A percentile compares a stretch with the other conserved stretches of the same genome.
These are phyloP conservation scores for Diaporthe amygdali DNA, from an alignment of 2,329 filamentous ascomycete species.

Conservation along the genomic window DNA sequence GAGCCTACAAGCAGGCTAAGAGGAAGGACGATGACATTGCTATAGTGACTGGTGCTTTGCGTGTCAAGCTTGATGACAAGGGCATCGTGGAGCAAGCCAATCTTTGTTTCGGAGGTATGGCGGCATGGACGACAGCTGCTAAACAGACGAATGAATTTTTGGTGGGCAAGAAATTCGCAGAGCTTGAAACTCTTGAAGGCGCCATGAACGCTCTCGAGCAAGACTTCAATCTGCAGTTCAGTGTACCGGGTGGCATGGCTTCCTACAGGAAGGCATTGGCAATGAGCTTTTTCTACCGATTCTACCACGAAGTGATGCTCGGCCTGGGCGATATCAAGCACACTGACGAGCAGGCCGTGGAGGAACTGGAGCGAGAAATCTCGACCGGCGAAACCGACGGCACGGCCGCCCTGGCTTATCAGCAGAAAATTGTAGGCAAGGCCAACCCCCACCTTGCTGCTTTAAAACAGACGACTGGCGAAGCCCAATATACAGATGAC, in stretches of 20 bases:
- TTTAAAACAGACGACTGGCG: slow-evolving; percentile 89
- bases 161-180: slow-evolving; percentile 77
- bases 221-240: slow-evolving; percentile 88
- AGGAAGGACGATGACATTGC: slow-evolving; percentile 98
- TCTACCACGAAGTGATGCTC: slow-evolving; percentile 86
- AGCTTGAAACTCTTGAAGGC: slow-evolving; percentile 84
- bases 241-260: slow-evolving; percentile 96
- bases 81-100: slow-evolving; percentile 76
- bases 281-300: slow-evolving; percentile 94
- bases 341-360: slow-evolving; percentile 75
- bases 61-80: slow-evolving; percentile 72
- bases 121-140: slow-evolving; percentile 86
- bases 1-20: slow-evolving; percentile 95
- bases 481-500: slow-evolving; percentile 96
- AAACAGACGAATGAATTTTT: slow-evolving; percentile 78
- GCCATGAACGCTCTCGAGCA: slow-evolving; percentile 87
- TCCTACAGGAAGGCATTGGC: slow-evolving; percentile 92
- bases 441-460: slow-evolving; percentile 88
- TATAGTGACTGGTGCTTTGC: slow-evolving; percentile 88
- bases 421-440: slow-evolving; percentile 83
- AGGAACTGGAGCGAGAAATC: slow-evolving; percentile 84
- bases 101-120: slow-evolving; percentile 95
- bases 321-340: slow-evolving; percentile 54
- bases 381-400: slow-evolving; percentile 82
- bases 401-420: slow-evolving; percentile 75